These are phyloP conservation scores for Aspergillus pseudonomiae DNA, from an alignment of 2,329 filamentous ascomycete species.

Conservation along the genomic window DNA sequence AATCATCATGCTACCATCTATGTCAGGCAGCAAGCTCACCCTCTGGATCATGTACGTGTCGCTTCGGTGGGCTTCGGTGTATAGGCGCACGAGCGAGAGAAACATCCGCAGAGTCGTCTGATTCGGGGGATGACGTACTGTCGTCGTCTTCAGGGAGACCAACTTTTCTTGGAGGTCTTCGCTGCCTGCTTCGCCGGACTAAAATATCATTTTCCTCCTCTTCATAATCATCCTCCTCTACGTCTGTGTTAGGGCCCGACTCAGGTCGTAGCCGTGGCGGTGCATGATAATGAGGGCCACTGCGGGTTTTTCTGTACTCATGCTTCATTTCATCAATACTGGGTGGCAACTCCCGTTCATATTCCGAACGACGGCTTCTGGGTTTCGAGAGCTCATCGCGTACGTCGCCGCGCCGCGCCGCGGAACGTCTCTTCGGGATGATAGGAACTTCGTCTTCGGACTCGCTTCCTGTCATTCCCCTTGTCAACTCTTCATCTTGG, in stretches of 20 bases:
- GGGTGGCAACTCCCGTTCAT: slow-evolving; percentile 11
- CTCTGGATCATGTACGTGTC: slow-evolving; percentile 83
- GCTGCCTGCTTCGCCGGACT: slow-evolving; percentile 32
- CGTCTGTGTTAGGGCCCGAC: slow-evolving; percentile 18
- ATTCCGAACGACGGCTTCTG: slow-evolving; percentile 6
- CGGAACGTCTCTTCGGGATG: slow-evolving; percentile 6
- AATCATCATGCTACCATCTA: neutral
- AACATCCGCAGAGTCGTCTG: slow-evolving; percentile 60
- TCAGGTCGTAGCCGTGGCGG: slow-evolving; percentile 14
- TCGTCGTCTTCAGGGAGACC: slow-evolving; percentile 44
- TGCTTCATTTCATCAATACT: slow-evolving; percentile 4
- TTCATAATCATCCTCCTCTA: slow-evolving; percentile 19
- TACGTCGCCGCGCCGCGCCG: slow-evolving; percentile 4
- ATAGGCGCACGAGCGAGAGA: slow-evolving; percentile 70
- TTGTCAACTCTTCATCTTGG: slow-evolving; percentile 14
- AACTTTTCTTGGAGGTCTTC: slow-evolving; percentile 21
- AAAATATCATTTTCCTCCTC: slow-evolving; percentile 36
- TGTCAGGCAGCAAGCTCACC: slow-evolving; percentile 51
- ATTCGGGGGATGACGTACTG: slow-evolving; percentile 36
- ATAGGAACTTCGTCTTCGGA: slow-evolving; percentile 15
- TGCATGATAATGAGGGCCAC: slow-evolving; percentile 7
- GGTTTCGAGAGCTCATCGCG: slow-evolving; percentile 8
- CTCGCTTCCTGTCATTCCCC: slow-evolving; percentile 18
- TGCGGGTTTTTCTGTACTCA: slow-evolving; percentile 14
- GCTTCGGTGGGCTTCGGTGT: slow-evolving; percentile 85